Conservation (phyloP, 2,329 filamentous ascomycete genomes). For the Erysiphe neolycopersici region DNA sequence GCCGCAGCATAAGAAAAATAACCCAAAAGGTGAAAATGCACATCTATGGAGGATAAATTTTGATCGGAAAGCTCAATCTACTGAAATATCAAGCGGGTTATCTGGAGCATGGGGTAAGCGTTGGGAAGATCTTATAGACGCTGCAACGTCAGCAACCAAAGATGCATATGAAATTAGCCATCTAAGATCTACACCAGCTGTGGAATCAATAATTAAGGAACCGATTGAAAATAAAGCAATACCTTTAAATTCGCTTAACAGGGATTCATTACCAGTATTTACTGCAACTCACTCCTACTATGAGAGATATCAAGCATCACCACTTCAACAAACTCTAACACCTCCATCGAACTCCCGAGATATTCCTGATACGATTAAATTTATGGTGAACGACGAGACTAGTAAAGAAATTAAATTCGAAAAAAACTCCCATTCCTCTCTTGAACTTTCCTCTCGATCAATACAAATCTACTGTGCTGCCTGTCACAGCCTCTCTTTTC, state of each 20-base stretch:
- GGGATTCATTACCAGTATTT: constrained; percentile 34
- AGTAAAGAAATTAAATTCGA: constrained; percentile 49
- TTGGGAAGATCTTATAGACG: constrained; percentile 92
- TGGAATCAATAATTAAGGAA: not conserved
- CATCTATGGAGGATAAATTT: constrained; percentile 39
- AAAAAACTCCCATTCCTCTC: constrained; percentile 41
- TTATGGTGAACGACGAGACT: constrained; percentile 51
- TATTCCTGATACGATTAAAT: constrained; percentile 57
- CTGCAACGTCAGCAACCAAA: constrained; percentile 75
- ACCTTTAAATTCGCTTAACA: constrained; percentile 35
- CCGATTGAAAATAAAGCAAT: constrained; percentile 14
- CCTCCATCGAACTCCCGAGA: constrained; percentile 45
- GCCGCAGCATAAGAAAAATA: constrained; percentile 54
- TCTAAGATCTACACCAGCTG: constrained; percentile 33
- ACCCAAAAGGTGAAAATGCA: constrained; percentile 39
- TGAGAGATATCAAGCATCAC: constrained; percentile 62
- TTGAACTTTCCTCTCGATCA: constrained; percentile 42
- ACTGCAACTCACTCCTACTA: constrained; percentile 24
- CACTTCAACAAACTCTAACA: constrained; percentile 70
- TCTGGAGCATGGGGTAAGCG: constrained; percentile 47
- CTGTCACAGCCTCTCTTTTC: constrained; percentile 48
- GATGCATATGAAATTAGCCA: constrained; percentile 77
- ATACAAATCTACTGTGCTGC: constrained; percentile 85
- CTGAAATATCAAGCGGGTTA: constrained; percentile 38
- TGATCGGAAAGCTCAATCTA: constrained; percentile 61